phyloP scores from a whole-genome alignment of 2,329 filamentous ascomycete species.

The Diplocarpon mali region DNA sequence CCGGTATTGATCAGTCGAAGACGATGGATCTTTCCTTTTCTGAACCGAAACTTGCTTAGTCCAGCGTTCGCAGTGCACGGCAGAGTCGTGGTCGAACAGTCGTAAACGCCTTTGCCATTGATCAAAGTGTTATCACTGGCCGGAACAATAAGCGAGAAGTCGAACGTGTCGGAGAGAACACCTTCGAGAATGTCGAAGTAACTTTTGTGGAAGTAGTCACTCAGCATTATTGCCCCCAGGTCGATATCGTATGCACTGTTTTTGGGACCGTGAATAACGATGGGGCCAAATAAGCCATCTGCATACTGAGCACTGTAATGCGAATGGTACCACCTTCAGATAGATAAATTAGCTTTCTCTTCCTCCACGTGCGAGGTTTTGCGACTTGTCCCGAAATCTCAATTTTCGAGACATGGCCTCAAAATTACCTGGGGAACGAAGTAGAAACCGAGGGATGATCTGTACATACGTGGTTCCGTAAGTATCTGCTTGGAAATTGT shows the following conservation, averaged over 20 bases:
- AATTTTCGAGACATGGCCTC: too few relatives aligned
- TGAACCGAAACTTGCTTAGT: slow-evolving; percentile 28
- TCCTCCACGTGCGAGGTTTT: too few relatives aligned
- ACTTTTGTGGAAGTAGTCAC: slow-evolving; percentile 6
- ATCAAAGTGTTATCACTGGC: slow-evolving; percentile 21
- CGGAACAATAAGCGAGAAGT: slow-evolving; percentile 2
- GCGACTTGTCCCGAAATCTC: too few relatives aligned
- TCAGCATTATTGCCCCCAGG: slow-evolving; percentile 37
- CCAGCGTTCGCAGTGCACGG: slow-evolving; percentile 11
- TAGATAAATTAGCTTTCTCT: not conserved
- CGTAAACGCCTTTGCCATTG: slow-evolving; percentile 20
- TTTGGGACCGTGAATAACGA: slow-evolving; percentile 48
- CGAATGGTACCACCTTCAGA: slow-evolving; percentile 47
- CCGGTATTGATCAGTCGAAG: slow-evolving; percentile 37
- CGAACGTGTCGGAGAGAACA: slow-evolving; percentile 19
- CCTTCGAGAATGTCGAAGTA: slow-evolving; percentile 6
- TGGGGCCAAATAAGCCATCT: slow-evolving; percentile 46
- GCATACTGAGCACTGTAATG: slow-evolving; percentile 38
- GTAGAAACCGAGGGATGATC: not conserved
- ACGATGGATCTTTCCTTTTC: slow-evolving; percentile 32
- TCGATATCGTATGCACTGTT: slow-evolving; percentile 47
- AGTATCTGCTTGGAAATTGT: slow-evolving; percentile 5
- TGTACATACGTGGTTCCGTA: not conserved
- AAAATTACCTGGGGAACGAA: not conserved
- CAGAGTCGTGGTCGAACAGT: slow-evolving; percentile 11